Evolutionary conservation across 2,329 filamentous ascomycete species (phyloP), one percentile per base, ranked within the genome.

Genomic region (Eurotiales sp.): DNA sequence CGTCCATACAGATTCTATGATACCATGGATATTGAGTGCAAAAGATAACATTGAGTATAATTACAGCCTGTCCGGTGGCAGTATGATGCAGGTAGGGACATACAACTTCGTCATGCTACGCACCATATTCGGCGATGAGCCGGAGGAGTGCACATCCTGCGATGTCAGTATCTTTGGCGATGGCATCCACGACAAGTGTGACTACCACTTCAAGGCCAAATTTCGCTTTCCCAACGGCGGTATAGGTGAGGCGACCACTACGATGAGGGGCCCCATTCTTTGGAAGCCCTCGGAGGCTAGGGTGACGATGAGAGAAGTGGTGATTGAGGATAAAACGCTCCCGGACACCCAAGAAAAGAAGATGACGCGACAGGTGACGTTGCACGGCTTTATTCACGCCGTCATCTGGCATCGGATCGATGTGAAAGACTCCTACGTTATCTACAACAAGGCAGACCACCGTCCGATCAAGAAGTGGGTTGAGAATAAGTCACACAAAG

Each of bases 31-130:
- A 46, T 3, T 63, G 2, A 61, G 73, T 32, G 53, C 49, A 4
- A 58, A 66, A 15, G 67, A 72, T 40, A 66, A 77, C 55, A 76
- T 78, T 51, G 64, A 71, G 4, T 78, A 69, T 57, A 57, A 66
- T n/a, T 77, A 72, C 46, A 61, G 64, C 2, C 63, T 77, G 0
- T 64, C 66, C 7, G 74, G 73, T 12, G 73, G 73, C 21, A 61
- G 67, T 4, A 56, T 71, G 32, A 56, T 58, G 52, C 36, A 29
- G 22, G 12, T 48, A 57, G 68, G 74, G 3, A 69, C 64, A 17
- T 77, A 77, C 53, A 61, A 58, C 29, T 57, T 73, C 23, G 62
- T 66, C 4, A 59, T 62, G 3, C 54, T 78, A 37, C 64, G 25
- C 25, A 49, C 61, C 22, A 58, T 73, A 15, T 72, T 73, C 42